phyloP scores from a whole-genome alignment of 2,329 filamentous ascomycete genomes.

The Penicillium decumbens region DNA sequence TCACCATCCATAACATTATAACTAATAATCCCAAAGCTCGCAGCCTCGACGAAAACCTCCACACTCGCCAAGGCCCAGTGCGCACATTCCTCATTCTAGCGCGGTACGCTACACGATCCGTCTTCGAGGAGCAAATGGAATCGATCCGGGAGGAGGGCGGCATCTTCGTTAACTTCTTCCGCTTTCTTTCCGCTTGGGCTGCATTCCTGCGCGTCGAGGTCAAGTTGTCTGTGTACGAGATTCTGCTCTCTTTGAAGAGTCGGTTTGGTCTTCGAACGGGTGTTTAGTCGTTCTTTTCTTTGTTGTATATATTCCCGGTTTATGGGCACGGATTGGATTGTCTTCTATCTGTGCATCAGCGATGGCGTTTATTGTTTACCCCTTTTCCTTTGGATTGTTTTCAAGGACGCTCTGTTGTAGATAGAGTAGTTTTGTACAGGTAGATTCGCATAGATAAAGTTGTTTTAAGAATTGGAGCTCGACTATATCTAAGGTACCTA shows the following conservation, averaged over 20 bases:
- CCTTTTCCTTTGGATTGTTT: neutral
- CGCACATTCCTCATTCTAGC: conserved; percentile 62
- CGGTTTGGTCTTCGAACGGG: conserved; percentile 42
- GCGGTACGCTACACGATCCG: conserved; percentile 57
- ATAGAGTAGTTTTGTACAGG: conserved; percentile 13
- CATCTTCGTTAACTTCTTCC: conserved; percentile 51
- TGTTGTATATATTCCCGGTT: conserved; percentile 16
- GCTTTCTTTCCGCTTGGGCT: conserved; percentile 50
- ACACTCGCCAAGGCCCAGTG: conserved; percentile 54
- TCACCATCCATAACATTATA: neutral
- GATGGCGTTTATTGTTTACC: conserved; percentile 21
- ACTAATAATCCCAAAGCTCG: conserved; percentile 51
- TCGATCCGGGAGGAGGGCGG: conserved; percentile 46
- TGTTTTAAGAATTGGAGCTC: neutral
- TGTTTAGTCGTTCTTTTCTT: neutral
- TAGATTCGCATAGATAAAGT: conserved; percentile 14
- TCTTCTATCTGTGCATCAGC: conserved; percentile 30
- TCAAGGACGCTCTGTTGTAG: neutral
- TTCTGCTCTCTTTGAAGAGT: conserved; percentile 50
- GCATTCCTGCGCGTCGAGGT: conserved; percentile 54
- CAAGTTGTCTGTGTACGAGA: conserved; percentile 57
- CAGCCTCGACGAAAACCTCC: conserved; percentile 77
- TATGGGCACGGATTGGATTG: conserved; percentile 23
- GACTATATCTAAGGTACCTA: neutral
- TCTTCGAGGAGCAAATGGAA: conserved; percentile 59